Base-by-base conservation (phyloP, 2,329 filamentous ascomycete species). In the Ophiostoma tasmaniense region DNA sequence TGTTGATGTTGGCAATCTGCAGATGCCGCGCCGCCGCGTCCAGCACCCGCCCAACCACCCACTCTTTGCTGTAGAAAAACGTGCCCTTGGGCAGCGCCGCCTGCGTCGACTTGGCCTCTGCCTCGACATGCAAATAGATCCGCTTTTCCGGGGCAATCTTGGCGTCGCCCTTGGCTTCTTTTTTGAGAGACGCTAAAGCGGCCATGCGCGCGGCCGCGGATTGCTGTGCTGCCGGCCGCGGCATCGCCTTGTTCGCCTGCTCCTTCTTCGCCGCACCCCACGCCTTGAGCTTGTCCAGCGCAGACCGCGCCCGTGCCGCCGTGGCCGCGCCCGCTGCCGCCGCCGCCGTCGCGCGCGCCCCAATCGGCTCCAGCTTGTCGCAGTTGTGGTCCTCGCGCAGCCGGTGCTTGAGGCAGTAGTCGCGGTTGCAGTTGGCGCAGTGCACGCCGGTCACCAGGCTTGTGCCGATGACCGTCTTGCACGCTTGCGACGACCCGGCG, bases 71-170 rank as follows among this genome's bases (percentile, higher is more conserved):
- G 77, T 90, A 96, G 77, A 88, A 96, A 78, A 94, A 93, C 71
- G 90, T 87, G 8, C 90, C 91, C 75, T 87, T 90, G 3, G 93
- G 93, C 61, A 91, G 88, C 78, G 96, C 96, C 7, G 90, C 87
- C 67, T 88, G 90, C 1, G 93, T 89, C 0, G 92, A 96, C 74
- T 92, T 91, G 11, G 91, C 91, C 75, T 93, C 92, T 0, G 94
- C 95, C 77, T 98, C 94, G 22, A 97, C 91, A 76, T 91, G 89
- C 0, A 99, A 76, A 76, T 98, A 98, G 1, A 99, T 80, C n/a
- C 95, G 83, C 81, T 96, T 96, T 72, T 97, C 92, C 0, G 82
- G 78, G 0, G 92, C 83, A 0, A 97, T 79, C 74, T 92, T 94
- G 11, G 88, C 87, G 73, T 98, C 94, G 0, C 96, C 96, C 80